Conservation (phyloP, 2,329 filamentous ascomycete genomes). For the Cordyceps sp. region DNA sequence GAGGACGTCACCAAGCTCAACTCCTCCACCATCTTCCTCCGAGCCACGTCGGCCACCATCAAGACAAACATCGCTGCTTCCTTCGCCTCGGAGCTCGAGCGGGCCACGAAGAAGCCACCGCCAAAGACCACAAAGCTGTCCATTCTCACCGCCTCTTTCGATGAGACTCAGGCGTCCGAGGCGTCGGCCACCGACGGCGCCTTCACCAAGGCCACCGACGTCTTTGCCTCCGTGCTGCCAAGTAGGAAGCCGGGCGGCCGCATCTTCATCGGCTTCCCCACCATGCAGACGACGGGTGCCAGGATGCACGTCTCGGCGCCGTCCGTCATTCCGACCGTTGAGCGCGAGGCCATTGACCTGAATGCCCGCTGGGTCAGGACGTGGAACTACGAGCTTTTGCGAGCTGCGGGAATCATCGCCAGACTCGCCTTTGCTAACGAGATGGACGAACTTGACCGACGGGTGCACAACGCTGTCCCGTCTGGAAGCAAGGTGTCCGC, state of each 20-base stretch:
- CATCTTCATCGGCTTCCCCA: slow-evolving; percentile 96
- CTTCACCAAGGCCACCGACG: slow-evolving; percentile 47
- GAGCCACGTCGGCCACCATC: slow-evolving; percentile 72
- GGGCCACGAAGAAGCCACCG: slow-evolving; percentile 93
- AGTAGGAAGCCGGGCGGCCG: slow-evolving; percentile 67
- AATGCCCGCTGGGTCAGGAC: slow-evolving; percentile 88
- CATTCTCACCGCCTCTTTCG: slow-evolving; percentile 80
- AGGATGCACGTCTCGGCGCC: slow-evolving; percentile 91
- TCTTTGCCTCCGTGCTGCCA: slow-evolving; percentile 82
- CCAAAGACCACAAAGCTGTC: slow-evolving; percentile 76
- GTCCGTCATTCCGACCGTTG: slow-evolving; percentile 91
- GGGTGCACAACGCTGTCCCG: slow-evolving; percentile 30
- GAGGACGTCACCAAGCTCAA: slow-evolving; percentile 58
- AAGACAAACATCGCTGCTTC: slow-evolving; percentile 55
- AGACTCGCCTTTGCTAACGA: slow-evolving; percentile 78
- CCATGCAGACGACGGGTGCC: slow-evolving; percentile 87
- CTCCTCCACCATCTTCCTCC: slow-evolving; percentile 70
- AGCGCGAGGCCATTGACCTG: slow-evolving; percentile 89
- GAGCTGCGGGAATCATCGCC: slow-evolving; percentile 78
- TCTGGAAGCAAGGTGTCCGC: slow-evolving; percentile 37
- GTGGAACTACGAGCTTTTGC: slow-evolving; percentile 90
- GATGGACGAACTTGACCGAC: slow-evolving; percentile 58
- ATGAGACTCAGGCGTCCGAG: slow-evolving; percentile 55
- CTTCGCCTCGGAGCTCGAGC: slow-evolving; percentile 74
- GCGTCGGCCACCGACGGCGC: slow-evolving; percentile 24